phyloP scores from a whole-genome alignment of 2,329 filamentous ascomycete genomes.

The Rhynchosporium agropyri region DNA sequence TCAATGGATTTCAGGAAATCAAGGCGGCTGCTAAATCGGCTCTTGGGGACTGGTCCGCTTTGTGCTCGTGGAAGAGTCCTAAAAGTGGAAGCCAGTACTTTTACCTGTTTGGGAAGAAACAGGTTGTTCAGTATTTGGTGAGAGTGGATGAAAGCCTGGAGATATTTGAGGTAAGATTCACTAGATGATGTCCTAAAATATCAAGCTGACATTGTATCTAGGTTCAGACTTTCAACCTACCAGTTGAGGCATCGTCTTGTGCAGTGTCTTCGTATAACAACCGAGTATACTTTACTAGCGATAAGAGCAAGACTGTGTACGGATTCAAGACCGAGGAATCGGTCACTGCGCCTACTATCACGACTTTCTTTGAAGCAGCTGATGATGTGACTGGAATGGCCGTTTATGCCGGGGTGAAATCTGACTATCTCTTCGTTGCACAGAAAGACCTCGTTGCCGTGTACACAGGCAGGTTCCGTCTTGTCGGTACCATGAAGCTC shows the following conservation, averaged over 20 bases:
- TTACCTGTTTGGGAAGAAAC: conserved; percentile 16
- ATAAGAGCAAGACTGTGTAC: conserved; percentile 6
- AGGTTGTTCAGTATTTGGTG: conserved; percentile 11
- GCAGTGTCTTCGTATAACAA: conserved; percentile 5
- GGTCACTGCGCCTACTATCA: not conserved
- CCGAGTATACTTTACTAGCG: conserved; percentile 11
- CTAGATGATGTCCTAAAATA: no score
- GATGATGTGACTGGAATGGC: conserved; percentile 13
- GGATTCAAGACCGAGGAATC: conserved; percentile 13
- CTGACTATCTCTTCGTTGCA: conserved; percentile 14
- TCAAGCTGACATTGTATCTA: not conserved
- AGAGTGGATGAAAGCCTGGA: not conserved
- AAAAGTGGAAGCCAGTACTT: conserved; percentile 11
- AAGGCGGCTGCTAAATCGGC: not conserved
- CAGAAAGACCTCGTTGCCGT: conserved; percentile 13
- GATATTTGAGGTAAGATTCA: conserved; percentile 7
- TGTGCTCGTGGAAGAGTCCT: conserved; percentile 15
- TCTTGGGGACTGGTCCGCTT: conserved; percentile 12
- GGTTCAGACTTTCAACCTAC: conserved; percentile 17
- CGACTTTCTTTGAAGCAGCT: conserved; percentile 11
- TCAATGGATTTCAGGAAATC: conserved; percentile 2
- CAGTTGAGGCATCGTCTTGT: conserved; percentile 12
- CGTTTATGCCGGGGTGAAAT: conserved; percentile 6
- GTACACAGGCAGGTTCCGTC: conserved; percentile 11
- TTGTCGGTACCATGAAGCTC: conserved; percentile 11